Evolutionary conservation across 2,329 filamentous ascomycete genomes (phyloP), one percentile per base, ranked within the genome.

Genomic region (Aureobasidium sp.): DNA sequence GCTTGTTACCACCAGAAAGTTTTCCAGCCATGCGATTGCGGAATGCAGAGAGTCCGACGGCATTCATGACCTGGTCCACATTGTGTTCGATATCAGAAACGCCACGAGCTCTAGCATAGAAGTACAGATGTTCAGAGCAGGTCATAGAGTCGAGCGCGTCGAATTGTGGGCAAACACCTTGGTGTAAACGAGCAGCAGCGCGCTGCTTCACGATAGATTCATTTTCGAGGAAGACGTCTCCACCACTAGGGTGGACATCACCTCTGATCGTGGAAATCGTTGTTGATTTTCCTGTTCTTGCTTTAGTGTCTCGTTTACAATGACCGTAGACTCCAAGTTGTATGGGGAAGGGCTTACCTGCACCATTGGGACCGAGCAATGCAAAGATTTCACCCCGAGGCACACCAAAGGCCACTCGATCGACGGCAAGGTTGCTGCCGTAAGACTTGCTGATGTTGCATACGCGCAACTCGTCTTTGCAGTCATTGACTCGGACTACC

Each of bases 131-230:
- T 71, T 97, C 91, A 1, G 85, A 77, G 0, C 95, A 91, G 0
- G 91, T 95, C 90, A 97, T 93, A 59, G 87, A 83, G 73, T 97
- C 93, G 77, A 96, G 87, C 8, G 92, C 92, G 63, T 81, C 79
- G 63, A 80, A 80, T 64, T 80, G 92, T 0, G 93, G 92, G 68
- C 92, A 97, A 0, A 97, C 92, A 16, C 93, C 93, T 0, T 97
- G 82, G 67, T 91, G 84, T 1, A 83, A 79, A 54, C 92, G 84
- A 3, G 91, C 92, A 2, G 83, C 80, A 1, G 89, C 85, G 11
- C 90, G 84, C 65, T 87, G 82, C 58, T 81, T 82, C 21, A 83
- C 84, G 52, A 96, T 87, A 6, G 89, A 91, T 7, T 86, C 82
- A 65, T 87, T 81, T 69, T 96, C 89, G 41, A 97, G 88, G 47